Conservation (phyloP, 306 rosid genomes). For the Cicer bijugum region DNA sequence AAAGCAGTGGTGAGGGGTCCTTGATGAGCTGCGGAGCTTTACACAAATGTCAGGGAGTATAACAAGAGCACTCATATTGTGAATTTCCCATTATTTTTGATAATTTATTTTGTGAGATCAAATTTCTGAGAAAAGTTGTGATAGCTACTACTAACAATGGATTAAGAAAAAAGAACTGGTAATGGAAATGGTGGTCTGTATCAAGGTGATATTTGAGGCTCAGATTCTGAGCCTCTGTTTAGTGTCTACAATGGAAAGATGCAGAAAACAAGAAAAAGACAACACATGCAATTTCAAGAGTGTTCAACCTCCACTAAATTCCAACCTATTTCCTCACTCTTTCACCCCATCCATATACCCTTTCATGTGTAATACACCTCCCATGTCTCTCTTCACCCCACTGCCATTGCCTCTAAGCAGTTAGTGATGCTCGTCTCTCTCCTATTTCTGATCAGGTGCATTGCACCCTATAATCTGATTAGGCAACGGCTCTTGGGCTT, state of each 20-base stretch:
- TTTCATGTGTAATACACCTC: not conserved
- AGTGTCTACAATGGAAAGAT: not conserved
- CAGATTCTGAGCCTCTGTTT: not conserved
- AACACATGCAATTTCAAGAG: not conserved
- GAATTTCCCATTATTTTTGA: not conserved
- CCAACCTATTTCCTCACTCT: not conserved
- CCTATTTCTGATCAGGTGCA: too few relatives aligned
- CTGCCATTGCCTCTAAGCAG: not conserved
- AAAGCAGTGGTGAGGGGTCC: constrained; percentile 18
- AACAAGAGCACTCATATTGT: not conserved
- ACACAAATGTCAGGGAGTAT: not conserved
- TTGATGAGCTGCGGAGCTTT: constrained; percentile 8
- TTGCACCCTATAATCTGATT: too few relatives aligned
- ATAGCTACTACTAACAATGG: not conserved
- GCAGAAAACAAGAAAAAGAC: not conserved
- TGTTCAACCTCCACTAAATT: not conserved
- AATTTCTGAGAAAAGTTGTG: not conserved
- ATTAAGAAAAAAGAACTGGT: not conserved
- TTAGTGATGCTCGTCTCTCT: not conserved
- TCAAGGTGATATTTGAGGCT: not conserved
- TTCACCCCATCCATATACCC: not conserved
- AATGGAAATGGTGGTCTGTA: not conserved
- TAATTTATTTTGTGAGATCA: constrained; percentile 16
- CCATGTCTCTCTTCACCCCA: not conserved
- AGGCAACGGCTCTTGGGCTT: not conserved